Percentiles rank a stretch among this genome's conserved stretches.
These are phyloP conservation scores for Parascedosporium putredinis DNA, from an alignment of 2,329 filamentous ascomycete genomes.

Conservation along the genomic window DNA sequence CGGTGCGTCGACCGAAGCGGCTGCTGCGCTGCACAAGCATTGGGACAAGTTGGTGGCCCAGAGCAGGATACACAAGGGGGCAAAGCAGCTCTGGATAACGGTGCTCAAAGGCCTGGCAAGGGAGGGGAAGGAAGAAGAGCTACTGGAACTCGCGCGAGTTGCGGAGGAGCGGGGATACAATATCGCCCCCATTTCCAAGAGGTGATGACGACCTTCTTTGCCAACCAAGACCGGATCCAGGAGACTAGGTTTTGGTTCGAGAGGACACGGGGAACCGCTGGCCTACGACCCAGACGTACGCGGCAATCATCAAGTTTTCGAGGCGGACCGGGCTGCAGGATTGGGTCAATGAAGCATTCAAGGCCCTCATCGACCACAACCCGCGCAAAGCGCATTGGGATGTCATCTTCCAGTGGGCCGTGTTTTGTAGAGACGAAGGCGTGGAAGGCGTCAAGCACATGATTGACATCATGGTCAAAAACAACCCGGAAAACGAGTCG, in stretches of 20 bases:
- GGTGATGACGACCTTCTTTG: constrained; percentile 53
- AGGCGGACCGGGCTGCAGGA: constrained; percentile 46
- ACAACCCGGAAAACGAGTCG: constrained; percentile 33
- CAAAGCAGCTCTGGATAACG: constrained; percentile 31
- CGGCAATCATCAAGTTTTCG: constrained; percentile 49
- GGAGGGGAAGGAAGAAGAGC: constrained; percentile 46
- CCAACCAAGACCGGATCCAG: constrained; percentile 42
- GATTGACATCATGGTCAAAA: constrained; percentile 53
- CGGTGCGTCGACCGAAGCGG: constrained; percentile 43
- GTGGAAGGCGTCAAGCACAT: constrained; percentile 64
- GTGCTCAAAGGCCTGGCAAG: constrained; percentile 51
- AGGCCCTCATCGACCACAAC: constrained; percentile 34
- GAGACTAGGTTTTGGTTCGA: constrained; percentile 60
- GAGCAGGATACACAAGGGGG: constrained; percentile 9
- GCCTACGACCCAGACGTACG: constrained; percentile 36
- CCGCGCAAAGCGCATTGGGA: constrained; percentile 55
- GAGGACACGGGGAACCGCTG: constrained; percentile 31
- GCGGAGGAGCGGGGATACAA: constrained; percentile 36
- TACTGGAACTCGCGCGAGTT: constrained; percentile 44
- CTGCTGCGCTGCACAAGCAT: constrained; percentile 7
- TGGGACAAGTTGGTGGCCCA: constrained; percentile 10
- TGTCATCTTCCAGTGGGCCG: constrained; percentile 64
- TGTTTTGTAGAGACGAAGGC: constrained; percentile 56
- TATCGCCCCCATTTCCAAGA: constrained; percentile 37
- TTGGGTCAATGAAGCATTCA: constrained; percentile 53